Base-by-base conservation (phyloP, 106 monocot genomes). In the Xerophyta viscosa region DNA sequence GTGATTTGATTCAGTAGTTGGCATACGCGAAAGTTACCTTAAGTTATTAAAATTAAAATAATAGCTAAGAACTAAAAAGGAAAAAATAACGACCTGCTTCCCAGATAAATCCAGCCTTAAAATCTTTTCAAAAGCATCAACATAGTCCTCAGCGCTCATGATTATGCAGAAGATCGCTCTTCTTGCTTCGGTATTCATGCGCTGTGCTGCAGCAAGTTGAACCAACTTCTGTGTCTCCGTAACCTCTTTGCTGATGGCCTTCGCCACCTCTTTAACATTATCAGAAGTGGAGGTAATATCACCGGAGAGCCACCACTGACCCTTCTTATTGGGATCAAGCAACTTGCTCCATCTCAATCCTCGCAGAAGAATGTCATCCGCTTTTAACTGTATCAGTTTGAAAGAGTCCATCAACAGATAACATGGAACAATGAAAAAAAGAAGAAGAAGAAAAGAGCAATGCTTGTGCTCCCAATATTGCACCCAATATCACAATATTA, bases 41-140 rank as follows among this genome's bases (percentile, higher is more conserved):
- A n/a, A n/a, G n/a, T n/a, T n/a, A n/a, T n/a, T n/a, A n/a, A 46
- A 58, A 41, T 27, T 62, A 8, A 29, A 17, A 23, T 20, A 20
- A 13, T 12, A 36, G 36, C 37, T 41, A 41, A 37, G 29, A 20
- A 25, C 25, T 0, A 10, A 1, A 11, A 17, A 14, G 6, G 14
- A 44, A 14, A 3, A 44, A 33, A 9, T 44, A 9, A 19, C n/a
- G 15, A 89, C 98, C 90, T 86, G 89, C 62, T 98, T 90, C 48
- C 98, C 98, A 56, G 86, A 71, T 52, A 98, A 61, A 68, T 77
- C 72, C 17, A 90, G 63, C 51, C 74, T 73, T 39, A 98, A 57
- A 63, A 98, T 73, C 74, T 90, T 90, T 78, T 90, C 98, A 72
- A 98, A 90, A 30, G 90, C 79, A 79, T 98, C 90, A 12, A 98